phyloP scores from a whole-genome alignment of 306 rosid genomes.

The Glycyrrhiza uralensis region DNA sequence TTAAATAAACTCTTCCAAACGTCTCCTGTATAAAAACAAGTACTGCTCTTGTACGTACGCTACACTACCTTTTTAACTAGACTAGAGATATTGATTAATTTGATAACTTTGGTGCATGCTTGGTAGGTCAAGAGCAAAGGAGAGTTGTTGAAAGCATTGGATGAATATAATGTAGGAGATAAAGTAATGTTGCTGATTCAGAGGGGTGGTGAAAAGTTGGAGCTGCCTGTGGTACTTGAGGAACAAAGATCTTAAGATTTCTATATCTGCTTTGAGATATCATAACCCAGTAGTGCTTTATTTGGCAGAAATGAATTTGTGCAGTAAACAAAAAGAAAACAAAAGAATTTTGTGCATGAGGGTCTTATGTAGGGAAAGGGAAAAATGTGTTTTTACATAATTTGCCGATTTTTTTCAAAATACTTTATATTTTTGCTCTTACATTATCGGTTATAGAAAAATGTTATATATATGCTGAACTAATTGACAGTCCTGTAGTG shows the following conservation, averaged over 20 bases:
- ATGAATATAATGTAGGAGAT: constrained; percentile 76
- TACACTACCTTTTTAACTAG: not conserved
- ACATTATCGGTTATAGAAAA: no score
- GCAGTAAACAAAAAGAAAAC: not conserved
- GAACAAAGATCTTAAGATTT: constrained; percentile 50
- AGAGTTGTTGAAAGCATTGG: constrained; percentile 68
- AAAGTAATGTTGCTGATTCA: constrained; percentile 57
- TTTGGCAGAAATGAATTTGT: not conserved
- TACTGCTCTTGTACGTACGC: not conserved
- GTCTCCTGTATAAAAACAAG: no score
- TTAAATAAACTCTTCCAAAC: no score
- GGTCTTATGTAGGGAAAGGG: not conserved
- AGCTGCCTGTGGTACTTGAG: constrained; percentile 61
- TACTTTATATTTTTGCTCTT: no score
- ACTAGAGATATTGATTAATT: not conserved
- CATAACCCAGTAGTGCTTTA: not conserved
- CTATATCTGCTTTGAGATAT: not conserved
- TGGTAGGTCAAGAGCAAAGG: constrained; percentile 78
- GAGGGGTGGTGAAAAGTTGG: constrained; percentile 69
- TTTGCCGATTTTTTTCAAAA: no score
- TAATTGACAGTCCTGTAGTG: no score
- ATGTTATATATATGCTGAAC: no score
- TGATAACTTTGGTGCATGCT: constrained; percentile 14
- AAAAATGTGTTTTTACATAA: no score
- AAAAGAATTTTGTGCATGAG: not conserved